phyloP scores from a whole-genome alignment of 1,139 yeast genomes.

The Magnusiomyces fungicola region DNA sequence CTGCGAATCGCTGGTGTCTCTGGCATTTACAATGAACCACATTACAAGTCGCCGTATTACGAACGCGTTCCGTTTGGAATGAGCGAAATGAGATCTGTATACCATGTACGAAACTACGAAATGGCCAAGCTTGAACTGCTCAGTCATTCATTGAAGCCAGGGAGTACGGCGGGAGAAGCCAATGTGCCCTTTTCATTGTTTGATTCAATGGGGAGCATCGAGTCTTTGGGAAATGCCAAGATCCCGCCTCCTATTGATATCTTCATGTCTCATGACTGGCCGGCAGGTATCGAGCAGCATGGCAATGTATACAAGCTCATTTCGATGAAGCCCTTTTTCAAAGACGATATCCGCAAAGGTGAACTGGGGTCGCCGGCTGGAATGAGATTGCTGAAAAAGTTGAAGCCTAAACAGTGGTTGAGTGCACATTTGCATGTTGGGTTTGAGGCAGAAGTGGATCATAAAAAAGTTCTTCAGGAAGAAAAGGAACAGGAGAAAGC shows the following conservation, averaged over 20 bases:
- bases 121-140: constrained; percentile 46
- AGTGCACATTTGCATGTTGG: constrained; percentile 84
- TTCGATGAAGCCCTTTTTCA: constrained; percentile 57
- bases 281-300: constrained; percentile 60
- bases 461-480: constrained; percentile 29
- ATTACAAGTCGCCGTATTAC: constrained; percentile 35
- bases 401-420: constrained; percentile 72
- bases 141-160: constrained; percentile 7
- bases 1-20: constrained; percentile 73
- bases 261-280: constrained; percentile 90
- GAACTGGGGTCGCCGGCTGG: constrained; percentile 74
- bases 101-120: constrained; percentile 67
- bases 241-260: constrained; percentile 40
- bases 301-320: constrained; percentile 52
- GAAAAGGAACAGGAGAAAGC: constrained; percentile 19
- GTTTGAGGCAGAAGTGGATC: constrained; percentile 50
- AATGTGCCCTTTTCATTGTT: too few relatives aligned
- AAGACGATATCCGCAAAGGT: constrained; percentile 50
- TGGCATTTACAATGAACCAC: constrained; percentile 63
- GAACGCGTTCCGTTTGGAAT: constrained; percentile 47
- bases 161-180: too few relatives aligned
- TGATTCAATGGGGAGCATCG: too few relatives aligned
- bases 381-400: constrained; percentile 42
- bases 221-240: too few relatives aligned
- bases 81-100: constrained; percentile 47